phyloP scores from a whole-genome alignment of 2,329 filamentous ascomycete species.

The Diaporthe longicolla region DNA sequence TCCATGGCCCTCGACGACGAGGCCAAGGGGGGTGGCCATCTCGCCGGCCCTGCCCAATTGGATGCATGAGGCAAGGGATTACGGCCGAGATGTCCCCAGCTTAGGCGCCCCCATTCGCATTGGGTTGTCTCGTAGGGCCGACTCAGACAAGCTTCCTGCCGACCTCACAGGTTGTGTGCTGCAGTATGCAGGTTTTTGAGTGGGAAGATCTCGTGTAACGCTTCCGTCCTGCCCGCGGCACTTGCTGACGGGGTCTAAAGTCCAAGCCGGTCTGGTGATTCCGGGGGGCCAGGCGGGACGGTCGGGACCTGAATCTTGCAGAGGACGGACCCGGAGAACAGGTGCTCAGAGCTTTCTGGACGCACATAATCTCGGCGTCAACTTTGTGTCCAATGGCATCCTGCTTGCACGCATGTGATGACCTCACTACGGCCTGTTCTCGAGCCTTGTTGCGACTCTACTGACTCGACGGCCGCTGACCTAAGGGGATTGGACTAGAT shows the following conservation, averaged over 20 bases:
- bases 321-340: not conserved
- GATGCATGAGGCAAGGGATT: conserved; percentile 9
- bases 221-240: conserved; percentile 11
- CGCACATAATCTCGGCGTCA: conserved; percentile 5
- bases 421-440: conserved; percentile 19
- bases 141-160: conserved; percentile 11
- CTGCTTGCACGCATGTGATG: not conserved
- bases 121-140: conserved; percentile 29
- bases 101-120: not conserved
- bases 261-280: not conserved
- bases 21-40: not conserved
- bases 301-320: not conserved
- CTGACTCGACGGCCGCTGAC: conserved; percentile 16
- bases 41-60: conserved; percentile 19
- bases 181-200: not conserved
- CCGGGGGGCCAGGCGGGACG: not conserved
- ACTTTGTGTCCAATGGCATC: conserved; percentile 6
- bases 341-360: conserved; percentile 16
- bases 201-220: not conserved
- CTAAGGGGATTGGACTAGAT: not conserved
- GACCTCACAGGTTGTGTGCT: conserved; percentile 1
- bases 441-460: conserved; percentile 16
- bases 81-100: conserved; percentile 26
- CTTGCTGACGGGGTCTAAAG: not conserved
- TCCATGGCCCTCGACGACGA: not conserved